Evolutionary conservation across 1,139 yeast genomes (phyloP).

Genomic region (Yamadazyma diospyri): DNA sequence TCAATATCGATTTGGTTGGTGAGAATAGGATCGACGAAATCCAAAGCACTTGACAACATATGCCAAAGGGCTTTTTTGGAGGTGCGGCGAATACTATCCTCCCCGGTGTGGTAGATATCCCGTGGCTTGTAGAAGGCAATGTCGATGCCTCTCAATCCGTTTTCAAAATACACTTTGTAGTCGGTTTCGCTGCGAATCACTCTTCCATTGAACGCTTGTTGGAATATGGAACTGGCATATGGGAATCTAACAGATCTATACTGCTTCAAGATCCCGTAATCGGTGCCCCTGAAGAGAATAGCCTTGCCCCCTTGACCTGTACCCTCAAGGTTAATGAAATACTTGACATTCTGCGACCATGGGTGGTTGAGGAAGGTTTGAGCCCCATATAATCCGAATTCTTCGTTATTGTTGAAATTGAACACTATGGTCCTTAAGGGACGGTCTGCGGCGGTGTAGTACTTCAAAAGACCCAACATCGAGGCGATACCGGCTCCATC

Average conservation of each 20-base stretch:
- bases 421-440: conserved; percentile 74
- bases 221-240: conserved; percentile 74
- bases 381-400: conserved; percentile 86
- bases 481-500: conserved; percentile 93
- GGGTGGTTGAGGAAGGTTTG: conserved; percentile 69
- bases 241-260: conserved; percentile 58
- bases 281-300: conserved; percentile 78
- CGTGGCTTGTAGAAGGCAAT: conserved; percentile 61
- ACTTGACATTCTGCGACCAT: conserved; percentile 62
- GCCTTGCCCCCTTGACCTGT: conserved; percentile 95
- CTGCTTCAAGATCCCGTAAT: conserved; percentile 55
- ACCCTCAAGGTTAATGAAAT: conserved; percentile 87
- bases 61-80: conserved; percentile 72
- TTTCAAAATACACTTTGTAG: conserved; percentile 62
- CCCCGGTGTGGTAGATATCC: conserved; percentile 73
- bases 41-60: conserved; percentile 72
- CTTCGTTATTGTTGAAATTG: conserved; percentile 89
- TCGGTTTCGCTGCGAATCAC: conserved; percentile 81
- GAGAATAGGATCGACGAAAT: conserved; percentile 43
- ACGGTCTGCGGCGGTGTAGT: conserved; percentile 40
- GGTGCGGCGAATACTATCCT: conserved; percentile 67
- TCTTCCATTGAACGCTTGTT: conserved; percentile 77
- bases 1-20: conserved; percentile 40
- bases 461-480: conserved; percentile 64
- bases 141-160: conserved; percentile 72